Conservation (phyloP, 352 stramenopile genomes). For the Phytophthora pisi region DNA sequence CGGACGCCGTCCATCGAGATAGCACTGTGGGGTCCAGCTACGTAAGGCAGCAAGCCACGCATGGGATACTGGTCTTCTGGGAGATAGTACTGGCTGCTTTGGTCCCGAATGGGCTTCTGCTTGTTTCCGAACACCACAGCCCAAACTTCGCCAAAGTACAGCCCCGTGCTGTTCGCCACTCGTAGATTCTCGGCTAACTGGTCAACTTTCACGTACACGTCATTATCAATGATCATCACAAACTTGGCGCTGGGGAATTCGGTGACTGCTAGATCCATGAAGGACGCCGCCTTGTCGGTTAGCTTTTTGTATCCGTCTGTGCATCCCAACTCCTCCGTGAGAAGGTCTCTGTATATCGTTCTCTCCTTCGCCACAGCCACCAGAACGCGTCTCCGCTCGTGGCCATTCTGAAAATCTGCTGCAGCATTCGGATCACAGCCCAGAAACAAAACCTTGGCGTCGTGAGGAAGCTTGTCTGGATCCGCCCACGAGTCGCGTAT, state of each 20-base stretch:
- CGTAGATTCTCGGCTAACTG: background rate
- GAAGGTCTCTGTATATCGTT: conserved; percentile 33
- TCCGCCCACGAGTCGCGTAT: conserved; percentile 51
- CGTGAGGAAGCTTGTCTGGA: conserved; percentile 1
- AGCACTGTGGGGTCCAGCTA: conserved; percentile 42
- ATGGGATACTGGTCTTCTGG: conserved; percentile 27
- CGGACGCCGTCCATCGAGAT: conserved; percentile 50
- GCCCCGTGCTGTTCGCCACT: background rate
- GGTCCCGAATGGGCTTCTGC: conserved; percentile 18
- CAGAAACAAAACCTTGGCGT: conserved; percentile 43
- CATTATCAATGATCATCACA: conserved; percentile 55
- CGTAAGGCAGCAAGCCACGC: conserved; percentile 32
- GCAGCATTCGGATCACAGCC: conserved; percentile 35
- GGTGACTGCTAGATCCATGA: conserved; percentile 22
- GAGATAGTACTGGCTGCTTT: background rate
- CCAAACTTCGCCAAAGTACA: conserved; percentile 17
- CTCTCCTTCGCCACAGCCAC: conserved; percentile 34
- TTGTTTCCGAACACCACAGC: background rate
- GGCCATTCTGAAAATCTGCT: background rate
- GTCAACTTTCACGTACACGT: conserved; percentile 49
- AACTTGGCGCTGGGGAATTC: conserved; percentile 23
- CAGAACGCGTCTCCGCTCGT: conserved; percentile 5
- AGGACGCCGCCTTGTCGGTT: conserved; percentile 29
- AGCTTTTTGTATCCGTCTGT: conserved; percentile 37
- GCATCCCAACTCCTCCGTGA: conserved; percentile 48